Evolutionary conservation across 1,284 basidiomycete species (phyloP), one percentile per base, ranked within the genome.

Genomic region (Fomes fomentarius): DNA sequence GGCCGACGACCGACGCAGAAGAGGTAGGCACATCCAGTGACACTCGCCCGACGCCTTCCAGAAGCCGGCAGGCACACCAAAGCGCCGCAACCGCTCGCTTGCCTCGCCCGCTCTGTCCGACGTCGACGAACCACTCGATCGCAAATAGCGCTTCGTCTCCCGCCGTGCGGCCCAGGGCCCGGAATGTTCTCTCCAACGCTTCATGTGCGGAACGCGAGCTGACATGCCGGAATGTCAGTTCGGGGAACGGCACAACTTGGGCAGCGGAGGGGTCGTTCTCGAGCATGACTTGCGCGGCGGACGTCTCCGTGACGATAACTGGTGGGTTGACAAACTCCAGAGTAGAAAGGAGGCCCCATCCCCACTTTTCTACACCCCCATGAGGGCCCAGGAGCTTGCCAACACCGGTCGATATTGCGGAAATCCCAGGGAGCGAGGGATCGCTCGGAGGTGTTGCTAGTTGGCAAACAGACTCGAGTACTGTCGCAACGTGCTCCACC

Each of bases 361-460:
- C 91, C 94, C 94, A 96, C 69, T 87, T 87, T 63, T 96, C 91
- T 17, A 96, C 85, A 0, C 89, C 85, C 4, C 94, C 94, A 0
- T 76, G 79, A 0, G 93, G 89, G 3, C 94, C 93, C 0, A 96
- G 78, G 5, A 96, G 76, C 49, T 81, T 80, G 3, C 80, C 81
- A 5, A 94, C 76, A 28, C 83, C 84, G 19, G 71, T 66, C 10
- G 79, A 74, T 33, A 89, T 75, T n/a, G 76, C 64, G 9, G 70
- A 55, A 34, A 80, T 63, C 26, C 70, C 64, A 19, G 57, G 42
- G 17, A 52, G 26, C 34, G 64, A 62, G 3, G 63, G 34, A 40
- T 56, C 63, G 35, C 46, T 60, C n/a, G 64, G 50, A n/a, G 64
- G 57, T 4, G 53, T 63, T 19, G 72, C 77, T 4, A 69, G 57